Evolutionary conservation across 129 eudicot genomes (phyloP).

Genomic region (Solidago caesia): DNA sequence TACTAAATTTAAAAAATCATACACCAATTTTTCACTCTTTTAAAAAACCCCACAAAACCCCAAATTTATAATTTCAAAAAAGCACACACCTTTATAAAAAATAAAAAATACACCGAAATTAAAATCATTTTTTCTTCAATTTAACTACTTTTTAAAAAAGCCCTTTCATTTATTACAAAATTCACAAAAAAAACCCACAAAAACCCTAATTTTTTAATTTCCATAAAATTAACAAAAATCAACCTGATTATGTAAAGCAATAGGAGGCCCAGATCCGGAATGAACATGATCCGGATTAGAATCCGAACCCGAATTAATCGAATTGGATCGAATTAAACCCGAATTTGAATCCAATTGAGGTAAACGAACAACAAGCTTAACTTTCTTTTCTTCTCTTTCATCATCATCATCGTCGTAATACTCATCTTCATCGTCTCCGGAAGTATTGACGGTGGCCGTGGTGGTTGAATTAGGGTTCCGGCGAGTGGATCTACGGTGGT

Average conservation of each 20-base stretch:
- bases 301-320: slow-evolving; percentile 43
- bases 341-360: slow-evolving; percentile 45
- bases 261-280: slow-evolving; percentile 52
- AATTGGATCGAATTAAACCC: slow-evolving; percentile 27
- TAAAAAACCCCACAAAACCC: too few relatives aligned
- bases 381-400: slow-evolving; percentile 73
- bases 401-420: slow-evolving; percentile 74
- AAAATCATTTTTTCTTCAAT: not conserved
- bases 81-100: slow-evolving; percentile 2
- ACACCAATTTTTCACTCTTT: not conserved
- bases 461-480: slow-evolving; percentile 61
- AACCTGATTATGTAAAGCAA: slow-evolving; percentile 38
- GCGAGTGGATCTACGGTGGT: slow-evolving; percentile 75
- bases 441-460: slow-evolving; percentile 29
- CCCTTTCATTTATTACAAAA: not conserved
- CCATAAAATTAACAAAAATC: not conserved
- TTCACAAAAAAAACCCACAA: not conserved
- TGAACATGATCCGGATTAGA: slow-evolving; percentile 43
- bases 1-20: slow-evolving; percentile 10
- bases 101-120: not conserved
- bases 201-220: slow-evolving; percentile 30
- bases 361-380: slow-evolving; percentile 69
- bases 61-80: not conserved
- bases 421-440: slow-evolving; percentile 30
- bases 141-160: slow-evolving; percentile 9